These are phyloP conservation scores for Phytophthora ohioensis DNA, from an alignment of 352 stramenopile species.

Conservation along the genomic window DNA sequence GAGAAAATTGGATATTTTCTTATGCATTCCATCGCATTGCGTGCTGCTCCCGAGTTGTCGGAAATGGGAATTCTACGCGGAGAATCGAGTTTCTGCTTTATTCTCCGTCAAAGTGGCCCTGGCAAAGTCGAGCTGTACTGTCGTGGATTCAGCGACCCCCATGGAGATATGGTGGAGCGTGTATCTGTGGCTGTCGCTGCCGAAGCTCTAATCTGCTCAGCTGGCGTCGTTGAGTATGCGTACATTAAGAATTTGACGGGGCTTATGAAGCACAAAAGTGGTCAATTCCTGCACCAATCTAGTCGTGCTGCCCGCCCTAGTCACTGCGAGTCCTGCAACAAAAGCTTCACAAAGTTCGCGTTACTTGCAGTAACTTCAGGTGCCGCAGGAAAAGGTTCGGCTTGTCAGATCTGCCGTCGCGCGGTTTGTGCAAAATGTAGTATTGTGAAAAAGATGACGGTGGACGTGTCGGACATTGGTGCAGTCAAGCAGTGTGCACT, in stretches of 20 bases:
- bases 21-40: constrained; percentile 50
- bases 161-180: constrained; percentile 36
- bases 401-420: constrained; percentile 57
- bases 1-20: constrained; percentile 46
- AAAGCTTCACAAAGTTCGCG: constrained; percentile 34
- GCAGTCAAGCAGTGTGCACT: constrained; percentile 46
- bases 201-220: constrained; percentile 27
- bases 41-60: constrained; percentile 29
- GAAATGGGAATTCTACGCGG: constrained; percentile 47
- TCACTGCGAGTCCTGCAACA: constrained; percentile 40
- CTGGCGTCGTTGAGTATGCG: constrained; percentile 44
- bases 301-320: constrained; percentile 4
- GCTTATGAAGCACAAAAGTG: constrained; percentile 40
- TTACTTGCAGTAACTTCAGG: constrained; percentile 12
- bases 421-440: constrained; percentile 62
- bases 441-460: constrained; percentile 62
- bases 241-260: constrained; percentile 61
- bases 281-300: not conserved
- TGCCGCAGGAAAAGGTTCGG: constrained; percentile 20
- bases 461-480: constrained; percentile 51
- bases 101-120: constrained; percentile 35
- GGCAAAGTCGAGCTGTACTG: constrained; percentile 53
- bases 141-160: constrained; percentile 44
- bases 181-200: constrained; percentile 29
- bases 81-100: constrained; percentile 52